Conservation (phyloP, 1,284 basidiomycete genomes). For the Neotropicomus parvogracilis region DNA sequence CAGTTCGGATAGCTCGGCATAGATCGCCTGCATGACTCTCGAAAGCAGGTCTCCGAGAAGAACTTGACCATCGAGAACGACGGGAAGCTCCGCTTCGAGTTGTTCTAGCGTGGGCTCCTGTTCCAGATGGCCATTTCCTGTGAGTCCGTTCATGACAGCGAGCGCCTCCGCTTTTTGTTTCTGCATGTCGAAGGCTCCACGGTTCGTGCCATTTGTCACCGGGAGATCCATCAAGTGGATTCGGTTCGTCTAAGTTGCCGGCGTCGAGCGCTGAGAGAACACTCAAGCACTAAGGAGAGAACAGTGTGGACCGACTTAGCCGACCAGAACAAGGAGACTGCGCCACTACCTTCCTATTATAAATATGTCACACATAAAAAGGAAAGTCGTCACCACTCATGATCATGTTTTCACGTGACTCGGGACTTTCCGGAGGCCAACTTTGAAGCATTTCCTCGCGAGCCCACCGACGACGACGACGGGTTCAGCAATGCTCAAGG, state of each 20-base stretch:
- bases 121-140: constrained; percentile 36
- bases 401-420: constrained; percentile 8
- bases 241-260: constrained; percentile 5
- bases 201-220: constrained; percentile 15
- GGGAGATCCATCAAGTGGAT: constrained; percentile 15
- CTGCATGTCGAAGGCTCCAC: constrained; percentile 24
- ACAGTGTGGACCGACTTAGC: neutral
- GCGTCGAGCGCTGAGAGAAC: constrained; percentile 2
- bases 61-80: constrained; percentile 74
- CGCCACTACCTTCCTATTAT: constrained; percentile 16
- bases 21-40: constrained; percentile 74
- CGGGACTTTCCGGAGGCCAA: constrained; percentile 20
- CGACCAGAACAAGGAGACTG: constrained; percentile 19
- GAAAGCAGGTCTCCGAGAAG: constrained; percentile 73
- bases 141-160: constrained; percentile 29
- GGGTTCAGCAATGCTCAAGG: constrained; percentile 24
- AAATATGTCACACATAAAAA: constrained; percentile 8
- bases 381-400: constrained; percentile 7
- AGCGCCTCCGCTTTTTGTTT: constrained; percentile 32
- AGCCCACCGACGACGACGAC: constrained; percentile 13
- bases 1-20: constrained; percentile 78
- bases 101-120: constrained; percentile 47
- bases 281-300: neutral
- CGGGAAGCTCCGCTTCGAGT: constrained; percentile 71
- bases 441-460: neutral